Base-by-base conservation (phyloP, 1,284 basidiomycete genomes). In the Stygiomarasmius scandens region DNA sequence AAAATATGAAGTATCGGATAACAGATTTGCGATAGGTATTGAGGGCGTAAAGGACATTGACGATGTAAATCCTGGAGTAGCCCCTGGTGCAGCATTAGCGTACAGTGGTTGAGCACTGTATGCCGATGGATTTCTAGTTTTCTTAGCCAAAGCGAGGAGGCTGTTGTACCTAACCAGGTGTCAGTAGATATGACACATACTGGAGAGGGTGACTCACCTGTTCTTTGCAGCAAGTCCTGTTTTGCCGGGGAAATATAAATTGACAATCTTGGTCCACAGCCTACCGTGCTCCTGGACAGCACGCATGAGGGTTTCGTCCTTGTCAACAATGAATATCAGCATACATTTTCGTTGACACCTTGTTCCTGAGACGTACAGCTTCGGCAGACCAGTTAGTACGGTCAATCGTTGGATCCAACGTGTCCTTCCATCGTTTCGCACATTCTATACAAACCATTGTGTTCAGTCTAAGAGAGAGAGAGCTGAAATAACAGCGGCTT, bases 161-260 rank as follows among this genome's bases (percentile, higher is more conserved):
- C 38, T 41, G 16, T 41, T 41, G 38, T 41, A 41, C 16, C 38
- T 41, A 32, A 5, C 29, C 6, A 32, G 12, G 6, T 6, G 29
- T 32, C 29, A 32, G 29, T 32, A 32, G 5, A 12, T 6, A 32
- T 32, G 29, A 32, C 29, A 32, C 5, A 32, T 32, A 6, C 29
- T 12, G 29, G 12, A 12, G 5, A 32, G 29, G 5, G 12, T 6
- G 6, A 49, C 48, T 10, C 44, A 57, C 49, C 67, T 63, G 58
- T 68, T 68, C 62, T 68, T 68, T 11, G 66, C 66, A 12, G 66
- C 62, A 23, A 68, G 65, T 11, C 66, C 67, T 19, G 66, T 68
- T 14, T 66, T 61, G 14, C 66, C 66, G 11, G 67, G 67, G 46
- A 68, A 62, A 47, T 49, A 49, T 8, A 32, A 23, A 11, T 49